Evolutionary conservation across 2,329 filamentous ascomycete species (phyloP).

Genomic region (Botrytis galanthina): DNA sequence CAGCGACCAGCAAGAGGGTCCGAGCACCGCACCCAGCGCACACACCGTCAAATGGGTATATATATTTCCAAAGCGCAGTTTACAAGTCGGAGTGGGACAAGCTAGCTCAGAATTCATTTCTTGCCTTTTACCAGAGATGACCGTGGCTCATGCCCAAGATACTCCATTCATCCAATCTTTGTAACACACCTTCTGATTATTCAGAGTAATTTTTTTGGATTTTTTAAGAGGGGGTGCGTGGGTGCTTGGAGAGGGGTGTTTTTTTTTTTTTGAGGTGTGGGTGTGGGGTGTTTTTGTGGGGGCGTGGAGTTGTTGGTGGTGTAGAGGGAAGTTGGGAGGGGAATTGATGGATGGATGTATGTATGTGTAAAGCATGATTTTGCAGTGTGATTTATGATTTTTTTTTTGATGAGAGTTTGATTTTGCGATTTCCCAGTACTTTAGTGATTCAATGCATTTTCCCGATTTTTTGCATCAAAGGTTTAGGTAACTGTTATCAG

Average conservation of each 20-base stretch:
- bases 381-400: neutral
- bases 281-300: neutral
- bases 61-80: conserved; percentile 19
- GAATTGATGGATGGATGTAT: neutral
- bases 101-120: conserved; percentile 42
- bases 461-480: neutral
- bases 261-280: neutral
- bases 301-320: neutral
- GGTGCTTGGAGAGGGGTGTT: fast-evolving
- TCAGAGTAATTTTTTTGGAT: conserved; percentile 31
- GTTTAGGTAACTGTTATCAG: fast-evolving
- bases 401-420: neutral
- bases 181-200: conserved; percentile 40
- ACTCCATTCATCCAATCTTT: conserved; percentile 55
- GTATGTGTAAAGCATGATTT: neutral
- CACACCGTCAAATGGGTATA: neutral
- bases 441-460: neutral
- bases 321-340: too few species aligned
- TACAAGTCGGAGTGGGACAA: conserved; percentile 38
- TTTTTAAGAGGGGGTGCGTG: neutral
- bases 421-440: neutral
- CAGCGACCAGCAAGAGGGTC: neutral
- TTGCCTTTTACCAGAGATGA: conserved; percentile 43
- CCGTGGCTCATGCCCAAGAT: conserved; percentile 46
- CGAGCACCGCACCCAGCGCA: neutral